Base-by-base conservation (phyloP, 768 basidiomycete species). In the Austroboletus eburneus region DNA sequence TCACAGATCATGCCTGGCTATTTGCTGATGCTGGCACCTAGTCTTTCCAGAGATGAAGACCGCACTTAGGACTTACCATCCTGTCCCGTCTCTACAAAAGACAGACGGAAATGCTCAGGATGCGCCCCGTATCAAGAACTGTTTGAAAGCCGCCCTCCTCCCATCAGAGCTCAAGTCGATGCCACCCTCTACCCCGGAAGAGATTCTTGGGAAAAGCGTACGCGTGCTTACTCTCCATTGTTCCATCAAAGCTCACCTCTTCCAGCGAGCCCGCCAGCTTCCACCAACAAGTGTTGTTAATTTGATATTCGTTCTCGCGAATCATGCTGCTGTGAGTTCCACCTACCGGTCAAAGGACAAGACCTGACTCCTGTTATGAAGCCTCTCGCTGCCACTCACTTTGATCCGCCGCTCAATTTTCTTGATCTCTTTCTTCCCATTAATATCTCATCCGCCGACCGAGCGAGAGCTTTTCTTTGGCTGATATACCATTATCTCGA, bases 31-130 rank as follows among this genome's bases (percentile, higher is more conserved):
- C 55, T 66, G 37, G 63, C 49, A 41, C 42, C 34, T 61, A 91
- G 88, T 93, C 71, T 91, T 91, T 64, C 89, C 89, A 46, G 89
- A 91, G 72, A 92, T 93, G 91, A 87, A 89, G 66, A 93, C 91
- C 5, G 86, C 88, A 17, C 71, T 93, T 45, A 74, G 91, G 60
- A 89, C 88, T 44, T 93, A 93, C 65, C 91, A 93, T 58, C 89
- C 91, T 23, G 81, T 91, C 4, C 91, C 91, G 9, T 86, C 85
- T 24, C 70, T 93, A 22, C 91, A 93, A 63, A 88, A 87, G 70
- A 88, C 90, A 14, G 84, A 86, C 54, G 87, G 85, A 16, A 91
- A 91, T 63, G 80, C 89, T 7, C 89, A 92, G 63, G 91, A 94
- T 64, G 91, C 91, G 33, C 91, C 91, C 18, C 80, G 91, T 50